Evolutionary conservation across 179 eudicot species (phyloP).

Genomic region (Gypsophila paniculata): DNA sequence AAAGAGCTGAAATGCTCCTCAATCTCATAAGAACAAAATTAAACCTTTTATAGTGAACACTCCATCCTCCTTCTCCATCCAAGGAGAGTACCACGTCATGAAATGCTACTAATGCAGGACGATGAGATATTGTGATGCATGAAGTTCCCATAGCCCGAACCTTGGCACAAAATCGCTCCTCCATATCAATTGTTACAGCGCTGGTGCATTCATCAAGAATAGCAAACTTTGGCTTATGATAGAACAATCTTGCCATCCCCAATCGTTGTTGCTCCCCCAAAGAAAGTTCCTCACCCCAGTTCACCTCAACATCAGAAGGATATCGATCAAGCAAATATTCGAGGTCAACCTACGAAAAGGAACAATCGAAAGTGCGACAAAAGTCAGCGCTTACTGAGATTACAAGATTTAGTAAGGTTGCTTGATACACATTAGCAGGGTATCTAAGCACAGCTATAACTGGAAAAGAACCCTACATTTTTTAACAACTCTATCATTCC

Average conservation of each 20-base stretch:
- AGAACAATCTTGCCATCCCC: conserved; percentile 98
- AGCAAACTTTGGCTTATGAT: conserved; percentile 98
- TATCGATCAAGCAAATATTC: conserved; percentile 93
- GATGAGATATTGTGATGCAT: conserved; percentile 96
- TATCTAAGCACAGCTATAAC: conserved; percentile 13
- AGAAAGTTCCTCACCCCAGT: conserved; percentile 97
- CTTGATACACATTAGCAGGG: conserved; percentile 14
- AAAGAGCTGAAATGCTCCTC: not conserved
- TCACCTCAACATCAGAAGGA: conserved; percentile 83
- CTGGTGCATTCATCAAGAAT: conserved; percentile 98
- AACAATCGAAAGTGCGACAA: conserved; percentile 10
- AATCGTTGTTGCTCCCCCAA: conserved; percentile 95
- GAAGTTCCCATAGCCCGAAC: conserved; percentile 99
- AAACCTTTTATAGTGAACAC: conserved; percentile 75
- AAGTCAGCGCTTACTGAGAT: not conserved
- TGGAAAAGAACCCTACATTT: conserved; percentile 54
- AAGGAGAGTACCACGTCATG: conserved; percentile 91
- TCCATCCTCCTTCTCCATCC: conserved; percentile 99
- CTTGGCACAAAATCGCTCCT: conserved; percentile 96
- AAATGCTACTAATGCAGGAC: conserved; percentile 97
- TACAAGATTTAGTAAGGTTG: not conserved
- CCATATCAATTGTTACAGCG: conserved; percentile 99
- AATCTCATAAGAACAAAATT: not conserved
- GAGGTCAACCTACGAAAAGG: conserved; percentile 71
- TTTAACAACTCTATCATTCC: conserved; percentile 83